Evolutionary conservation across 202 grass and related monocot species (phyloP).

Genomic region (Panicum virgatum): DNA sequence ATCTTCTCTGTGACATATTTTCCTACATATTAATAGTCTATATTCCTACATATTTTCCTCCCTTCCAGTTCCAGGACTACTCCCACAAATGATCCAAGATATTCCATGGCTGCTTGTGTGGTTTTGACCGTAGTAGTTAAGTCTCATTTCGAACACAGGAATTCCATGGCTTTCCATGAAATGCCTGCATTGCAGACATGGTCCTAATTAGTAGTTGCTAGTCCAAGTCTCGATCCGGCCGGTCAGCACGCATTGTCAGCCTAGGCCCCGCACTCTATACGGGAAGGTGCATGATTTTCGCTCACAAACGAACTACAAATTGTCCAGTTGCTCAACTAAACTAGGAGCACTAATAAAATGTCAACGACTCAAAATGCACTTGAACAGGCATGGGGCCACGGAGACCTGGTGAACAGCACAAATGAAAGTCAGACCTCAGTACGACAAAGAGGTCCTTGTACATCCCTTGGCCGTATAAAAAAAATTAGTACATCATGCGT

Average conservation of each 20-base stretch:
- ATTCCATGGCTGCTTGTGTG: neutral
- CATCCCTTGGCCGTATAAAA: neutral
- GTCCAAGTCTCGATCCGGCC: neutral
- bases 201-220: neutral
- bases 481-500: neutral
- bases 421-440: constrained; percentile 21
- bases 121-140: neutral
- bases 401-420: constrained; percentile 6
- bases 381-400: neutral
- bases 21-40: neutral
- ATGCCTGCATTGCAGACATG: neutral
- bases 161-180: neutral
- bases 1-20: neutral
- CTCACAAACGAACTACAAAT: neutral
- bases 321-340: constrained; percentile 28
- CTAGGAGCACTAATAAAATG: neutral
- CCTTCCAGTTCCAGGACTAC: neutral
- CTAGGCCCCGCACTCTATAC: neutral
- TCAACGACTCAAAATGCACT: constrained; percentile 12
- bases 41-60: neutral
- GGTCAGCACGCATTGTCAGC: neutral
- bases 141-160: neutral
- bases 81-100: neutral
- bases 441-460: neutral
- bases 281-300: neutral